Conservation (phyloP, 2,329 filamentous ascomycete species). For the Aspergillus clavatus region DNA sequence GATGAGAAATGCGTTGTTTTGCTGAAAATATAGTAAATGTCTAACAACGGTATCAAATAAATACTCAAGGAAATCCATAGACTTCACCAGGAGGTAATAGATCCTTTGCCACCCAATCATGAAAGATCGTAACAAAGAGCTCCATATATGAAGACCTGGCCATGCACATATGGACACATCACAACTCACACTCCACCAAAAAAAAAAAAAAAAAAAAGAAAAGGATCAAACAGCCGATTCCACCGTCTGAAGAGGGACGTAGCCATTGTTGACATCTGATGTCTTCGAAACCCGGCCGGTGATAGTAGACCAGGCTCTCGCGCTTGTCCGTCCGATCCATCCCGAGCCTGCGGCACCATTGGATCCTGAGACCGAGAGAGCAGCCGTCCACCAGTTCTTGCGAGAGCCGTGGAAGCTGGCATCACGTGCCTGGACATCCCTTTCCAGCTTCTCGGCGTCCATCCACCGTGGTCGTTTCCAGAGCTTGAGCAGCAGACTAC, state of each 20-base stretch:
- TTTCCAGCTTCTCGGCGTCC: constrained; percentile 63
- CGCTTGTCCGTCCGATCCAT: constrained; percentile 15
- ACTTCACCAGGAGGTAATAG: too few relatives aligned
- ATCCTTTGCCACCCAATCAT: neutral
- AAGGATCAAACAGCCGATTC: constrained; percentile 31
- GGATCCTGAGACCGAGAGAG: constrained; percentile 19
- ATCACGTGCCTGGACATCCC: constrained; percentile 42
- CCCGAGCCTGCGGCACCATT: constrained; percentile 14
- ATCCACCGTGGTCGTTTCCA: constrained; percentile 87
- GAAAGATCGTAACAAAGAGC: neutral
- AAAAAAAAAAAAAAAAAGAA: constrained; percentile 2
- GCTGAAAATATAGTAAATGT: too few relatives aligned
- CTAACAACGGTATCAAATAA: neutral
- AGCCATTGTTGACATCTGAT: constrained; percentile 35
- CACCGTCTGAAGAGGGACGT: constrained; percentile 44
- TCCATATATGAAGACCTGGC: neutral
- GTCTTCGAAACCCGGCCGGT: constrained; percentile 23
- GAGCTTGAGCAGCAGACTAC: constrained; percentile 75
- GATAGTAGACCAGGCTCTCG: constrained; percentile 25
- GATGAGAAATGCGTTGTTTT: too few relatives aligned
- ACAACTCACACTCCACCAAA: too few relatives aligned
- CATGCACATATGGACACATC: constrained; percentile 4
- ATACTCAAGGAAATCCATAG: neutral
- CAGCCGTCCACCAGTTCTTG: constrained; percentile 30
- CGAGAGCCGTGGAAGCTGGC: constrained; percentile 16